A percentile compares a stretch with the other conserved stretches of the same genome.
Conservation (phyloP, 495 filamentous ascomycete genomes). For the Penicillium cosmopolitanum region DNA sequence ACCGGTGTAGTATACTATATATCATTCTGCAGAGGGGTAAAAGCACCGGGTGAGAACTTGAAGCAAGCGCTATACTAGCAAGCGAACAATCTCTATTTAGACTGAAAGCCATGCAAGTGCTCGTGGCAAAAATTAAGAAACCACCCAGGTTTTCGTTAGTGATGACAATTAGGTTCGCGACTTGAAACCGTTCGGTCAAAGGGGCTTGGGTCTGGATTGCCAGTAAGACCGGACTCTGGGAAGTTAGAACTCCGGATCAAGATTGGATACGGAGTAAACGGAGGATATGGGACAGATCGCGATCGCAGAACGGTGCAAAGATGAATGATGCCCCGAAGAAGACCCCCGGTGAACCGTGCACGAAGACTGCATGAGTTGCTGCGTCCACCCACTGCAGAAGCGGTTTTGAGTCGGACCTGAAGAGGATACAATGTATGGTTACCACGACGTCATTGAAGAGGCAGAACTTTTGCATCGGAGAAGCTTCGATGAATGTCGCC, state of each 20-base stretch:
- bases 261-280: too few relatives aligned
- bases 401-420: conserved; percentile 25
- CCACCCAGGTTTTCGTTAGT: neutral
- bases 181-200: too few relatives aligned
- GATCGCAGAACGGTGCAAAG: neutral
- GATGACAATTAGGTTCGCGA: neutral
- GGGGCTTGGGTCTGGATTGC: too few relatives aligned
- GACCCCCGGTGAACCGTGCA: conserved; percentile 10
- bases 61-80: too few relatives aligned
- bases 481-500: too few relatives aligned
- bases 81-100: neutral
- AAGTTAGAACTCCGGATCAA: too few relatives aligned
- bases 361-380: neutral
- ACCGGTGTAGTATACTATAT: too few relatives aligned
- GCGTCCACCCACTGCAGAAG: conserved; percentile 5
- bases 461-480: neutral
- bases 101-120: conserved; percentile 5
- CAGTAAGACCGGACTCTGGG: too few relatives aligned
- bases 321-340: neutral
- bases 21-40: too few relatives aligned
- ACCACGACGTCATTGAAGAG: conserved; percentile 16
- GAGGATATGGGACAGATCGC: neutral
- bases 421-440: neutral
- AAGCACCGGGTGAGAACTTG: too few relatives aligned
- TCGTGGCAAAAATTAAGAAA: conserved; percentile 11